Base-by-base conservation (phyloP, 1,139 yeast genomes). In the Blastobotrys persicus region DNA sequence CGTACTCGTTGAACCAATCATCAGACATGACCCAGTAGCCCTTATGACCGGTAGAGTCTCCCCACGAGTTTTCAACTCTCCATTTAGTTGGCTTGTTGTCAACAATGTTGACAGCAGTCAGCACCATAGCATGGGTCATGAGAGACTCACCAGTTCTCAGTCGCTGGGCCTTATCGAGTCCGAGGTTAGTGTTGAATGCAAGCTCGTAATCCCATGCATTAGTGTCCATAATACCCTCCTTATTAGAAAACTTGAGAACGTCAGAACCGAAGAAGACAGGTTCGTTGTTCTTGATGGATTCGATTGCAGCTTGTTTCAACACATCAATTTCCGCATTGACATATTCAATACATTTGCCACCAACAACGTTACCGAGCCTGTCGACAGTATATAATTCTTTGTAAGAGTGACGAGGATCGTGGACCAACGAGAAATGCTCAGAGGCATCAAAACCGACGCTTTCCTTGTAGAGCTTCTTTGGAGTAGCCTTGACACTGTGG, bases 1-100 rank as follows among this genome's bases (percentile, higher is more conserved):
- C 91, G 66, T 81, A 87, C 66, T 87, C 89, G 66, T 81, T 83
- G 64, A 87, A 86, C 76, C 88, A 88, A 47, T 80, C 81, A 63
- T 86, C 94, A 18, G 92, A 80, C 95, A 88, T 85, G 52, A 84
- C 75, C 63, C 77, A 87, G 66, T 78, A 81, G 12, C 95, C 95
- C 60, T 84, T 83, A 47, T 76, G 76, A 54, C 95, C 95, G 5
- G 77, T 74, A 41, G 77, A 85, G 48, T 78, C 77, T 55, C 95
- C 95, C 95, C 95, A 87, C 2, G 94, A 85, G 71, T 87, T 87
- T 65, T 87, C 91, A 47, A 88, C 88, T 65, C 84, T 80, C 81
- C 91, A 87, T 64, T 95, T 78, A 11, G 80, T 70, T 7, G 95
- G 92, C 48, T 72, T 68, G 7, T 78, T 79, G 16, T 66, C 78